Evolutionary conservation across 2,329 filamentous ascomycete species (phyloP), one percentile per base, ranked within the genome.

Genomic region (Onygenales sp.): DNA sequence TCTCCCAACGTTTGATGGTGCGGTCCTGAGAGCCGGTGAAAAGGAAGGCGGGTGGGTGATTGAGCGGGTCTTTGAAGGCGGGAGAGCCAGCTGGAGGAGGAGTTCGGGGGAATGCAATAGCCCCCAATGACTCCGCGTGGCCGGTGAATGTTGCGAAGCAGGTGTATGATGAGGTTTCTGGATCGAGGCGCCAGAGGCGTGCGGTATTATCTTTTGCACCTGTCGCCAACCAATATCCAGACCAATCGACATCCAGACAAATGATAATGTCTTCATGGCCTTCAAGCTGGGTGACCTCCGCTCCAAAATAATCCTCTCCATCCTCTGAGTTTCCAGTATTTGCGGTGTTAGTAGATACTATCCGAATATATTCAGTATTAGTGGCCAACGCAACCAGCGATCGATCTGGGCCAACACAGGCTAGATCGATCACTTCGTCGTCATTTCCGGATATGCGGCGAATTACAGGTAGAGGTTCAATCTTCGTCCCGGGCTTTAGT

Each of bases 161-260:
- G n/a, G 76, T 80, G 65, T 85, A 96, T 0, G 86, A 87, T 53
- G 83, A 79, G 55, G 83, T 86, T 17, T 77, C 78, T 0, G 85
- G 81, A 65, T 97, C 92, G 31, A 98, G 75, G 51, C 86, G 80
- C 93, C 93, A 98, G 37, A 98, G 73, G 58, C 87, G 84, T 14
- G 92, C 93, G 2, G 87, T 93, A 64, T 97, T 98, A 68, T 98
- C 93, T 71, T 98, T 98, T 21, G 93, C 88, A 51, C 92, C 93
- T 1, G 93, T 97, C 10, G 87, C 92, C 40, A 98, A 81, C 93
- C 93, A 98, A 67, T 93, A 85, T 0, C 94, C 94, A 8, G 93
- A 97, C 89, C 90, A 95, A 70, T 98, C 93, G 2, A 89, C 84
- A 66, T 96, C 91, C 42, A 98, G 76, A 54, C 90, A 91, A 61